phyloP scores from a whole-genome alignment of 2,329 filamentous ascomycete species.

The Penicillium sclerotigenum region DNA sequence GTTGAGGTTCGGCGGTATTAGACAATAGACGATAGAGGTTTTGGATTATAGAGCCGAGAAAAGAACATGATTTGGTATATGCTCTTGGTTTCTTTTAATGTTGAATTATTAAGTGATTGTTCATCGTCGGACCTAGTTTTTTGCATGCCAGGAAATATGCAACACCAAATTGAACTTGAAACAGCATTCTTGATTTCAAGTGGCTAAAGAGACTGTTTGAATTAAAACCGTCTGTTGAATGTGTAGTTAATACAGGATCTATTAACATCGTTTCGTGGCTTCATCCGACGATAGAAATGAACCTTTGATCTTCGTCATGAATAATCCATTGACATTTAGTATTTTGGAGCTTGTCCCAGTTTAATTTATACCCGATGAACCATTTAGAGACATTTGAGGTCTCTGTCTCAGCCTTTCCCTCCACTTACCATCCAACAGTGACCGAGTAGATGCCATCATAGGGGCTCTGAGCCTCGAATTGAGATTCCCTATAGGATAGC shows the following conservation, averaged over 20 bases:
- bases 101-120: too few relatives aligned
- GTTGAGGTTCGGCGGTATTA: constrained; percentile 20
- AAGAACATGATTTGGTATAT: too few relatives aligned
- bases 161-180: too few relatives aligned
- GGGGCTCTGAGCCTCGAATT: constrained; percentile 14
- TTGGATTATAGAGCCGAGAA: background rate
- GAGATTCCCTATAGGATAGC: too few relatives aligned
- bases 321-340: background rate
- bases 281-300: background rate
- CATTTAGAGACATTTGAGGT: background rate
- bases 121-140: too few relatives aligned
- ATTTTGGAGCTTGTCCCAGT: background rate
- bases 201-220: background rate
- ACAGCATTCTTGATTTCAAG: too few relatives aligned
- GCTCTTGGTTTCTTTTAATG: too few relatives aligned
- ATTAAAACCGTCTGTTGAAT: background rate
- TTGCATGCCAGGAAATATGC: too few relatives aligned
- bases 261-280: background rate
- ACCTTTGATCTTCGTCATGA: background rate
- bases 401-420: background rate
- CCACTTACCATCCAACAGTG: background rate
- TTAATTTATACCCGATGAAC: too few relatives aligned
- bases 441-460: background rate
- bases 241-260: background rate
- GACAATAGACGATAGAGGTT: background rate